Conservation (phyloP, 2,329 filamentous ascomycete genomes). For the Penicillium sp. region DNA sequence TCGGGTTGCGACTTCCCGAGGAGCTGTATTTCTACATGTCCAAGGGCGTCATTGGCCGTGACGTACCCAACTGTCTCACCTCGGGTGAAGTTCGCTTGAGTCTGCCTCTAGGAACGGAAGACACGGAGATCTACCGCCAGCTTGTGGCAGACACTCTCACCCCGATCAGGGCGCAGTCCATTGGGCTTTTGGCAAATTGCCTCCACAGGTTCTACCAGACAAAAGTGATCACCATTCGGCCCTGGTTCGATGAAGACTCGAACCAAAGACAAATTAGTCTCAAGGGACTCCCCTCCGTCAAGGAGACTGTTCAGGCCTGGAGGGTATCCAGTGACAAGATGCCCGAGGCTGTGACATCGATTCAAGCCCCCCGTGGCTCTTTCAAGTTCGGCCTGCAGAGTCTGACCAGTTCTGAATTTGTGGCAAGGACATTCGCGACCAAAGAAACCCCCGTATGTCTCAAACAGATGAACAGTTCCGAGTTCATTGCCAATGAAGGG, state of each 20-base stretch:
- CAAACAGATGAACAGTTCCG: too few relatives aligned
- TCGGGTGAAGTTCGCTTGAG: constrained; percentile 70
- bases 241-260: constrained; percentile 75
- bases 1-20: constrained; percentile 81
- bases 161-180: constrained; percentile 66
- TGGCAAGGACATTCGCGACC: constrained; percentile 59
- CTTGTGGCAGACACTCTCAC: constrained; percentile 70
- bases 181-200: constrained; percentile 71
- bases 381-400: constrained; percentile 51
- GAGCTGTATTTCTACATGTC: constrained; percentile 90
- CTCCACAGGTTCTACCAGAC: constrained; percentile 78
- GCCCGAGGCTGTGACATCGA: constrained; percentile 38
- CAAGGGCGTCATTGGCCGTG: constrained; percentile 70
- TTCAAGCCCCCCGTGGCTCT: constrained; percentile 26
- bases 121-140: constrained; percentile 71
- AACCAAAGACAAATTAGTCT: constrained; percentile 62
- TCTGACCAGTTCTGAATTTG: constrained; percentile 64
- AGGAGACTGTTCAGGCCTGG: constrained; percentile 59
- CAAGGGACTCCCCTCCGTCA: constrained; percentile 48
- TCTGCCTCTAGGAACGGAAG: constrained; percentile 79
- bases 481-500: too few relatives aligned
- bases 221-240: constrained; percentile 68
- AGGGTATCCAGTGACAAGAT: constrained; percentile 57
- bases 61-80: constrained; percentile 75
- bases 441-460: constrained; percentile 41